Percentiles rank a stretch among this genome's conserved stretches.
Conservation (phyloP, 2,329 filamentous ascomycete genomes). For the Colletotrichum sansevieriae region DNA sequence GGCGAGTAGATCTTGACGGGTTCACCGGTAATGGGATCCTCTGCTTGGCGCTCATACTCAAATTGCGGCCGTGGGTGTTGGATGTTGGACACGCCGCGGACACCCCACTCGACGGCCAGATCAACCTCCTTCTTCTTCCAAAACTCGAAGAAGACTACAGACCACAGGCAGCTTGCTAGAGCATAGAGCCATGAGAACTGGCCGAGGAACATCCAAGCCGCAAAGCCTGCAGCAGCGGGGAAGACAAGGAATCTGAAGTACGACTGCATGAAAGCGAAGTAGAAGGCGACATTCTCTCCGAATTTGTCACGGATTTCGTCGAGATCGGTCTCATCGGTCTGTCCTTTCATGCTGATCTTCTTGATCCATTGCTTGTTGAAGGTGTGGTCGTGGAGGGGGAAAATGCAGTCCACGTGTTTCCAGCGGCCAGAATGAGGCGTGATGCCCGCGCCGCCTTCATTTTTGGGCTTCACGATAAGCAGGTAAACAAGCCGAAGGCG, state of each 20-base stretch:
- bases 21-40: conserved; percentile 87
- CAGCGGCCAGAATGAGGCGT: conserved; percentile 77
- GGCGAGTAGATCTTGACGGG: conserved; percentile 81
- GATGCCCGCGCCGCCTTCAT: conserved; percentile 84
- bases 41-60: conserved; percentile 79
- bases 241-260: conserved; percentile 91
- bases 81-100: conserved; percentile 85
- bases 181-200: conserved; percentile 88
- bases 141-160: conserved; percentile 90
- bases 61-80: conserved; percentile 85
- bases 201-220: conserved; percentile 85
- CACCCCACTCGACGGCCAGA: conserved; percentile 88
- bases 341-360: conserved; percentile 79
- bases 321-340: conserved; percentile 75
- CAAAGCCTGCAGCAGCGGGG: conserved; percentile 82
- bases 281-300: conserved; percentile 90
- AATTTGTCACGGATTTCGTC: conserved; percentile 81
- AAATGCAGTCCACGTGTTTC: conserved; percentile 79
- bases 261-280: conserved; percentile 93
- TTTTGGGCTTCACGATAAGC: conserved; percentile 79
- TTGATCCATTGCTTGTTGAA: conserved; percentile 84
- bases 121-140: conserved; percentile 96
- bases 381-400: conserved; percentile 81
- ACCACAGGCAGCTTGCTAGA: conserved; percentile 85
- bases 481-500: conserved; percentile 89